Evolutionary conservation across 495 filamentous ascomycete genomes (phyloP).

Genomic region (Evansstolkia leycettana): DNA sequence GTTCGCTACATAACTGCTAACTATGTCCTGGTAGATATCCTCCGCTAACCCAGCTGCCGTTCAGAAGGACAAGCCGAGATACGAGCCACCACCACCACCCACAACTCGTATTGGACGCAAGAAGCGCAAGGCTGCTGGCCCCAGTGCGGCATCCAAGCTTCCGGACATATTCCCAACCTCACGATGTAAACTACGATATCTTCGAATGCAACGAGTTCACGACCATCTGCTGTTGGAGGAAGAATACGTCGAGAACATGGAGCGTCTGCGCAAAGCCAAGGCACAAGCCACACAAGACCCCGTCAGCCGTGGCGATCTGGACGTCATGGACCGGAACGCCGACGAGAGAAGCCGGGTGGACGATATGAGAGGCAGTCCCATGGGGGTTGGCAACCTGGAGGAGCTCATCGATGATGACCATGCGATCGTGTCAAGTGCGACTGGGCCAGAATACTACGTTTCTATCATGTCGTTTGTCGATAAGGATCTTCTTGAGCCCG

Average conservation of each 20-base stretch:
- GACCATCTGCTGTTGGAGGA: conserved; percentile 95
- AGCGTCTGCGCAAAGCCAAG: conserved; percentile 84
- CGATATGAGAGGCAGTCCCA: conserved; percentile 96
- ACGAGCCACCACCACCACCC: conserved; percentile 92
- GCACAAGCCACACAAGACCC: conserved; percentile 57
- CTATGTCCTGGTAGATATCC: conserved; percentile 4
- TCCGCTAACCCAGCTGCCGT: conserved; percentile 9
- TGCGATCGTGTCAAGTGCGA: conserved; percentile 94
- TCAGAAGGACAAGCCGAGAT: conserved; percentile 98
- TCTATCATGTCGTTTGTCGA: conserved; percentile 99
- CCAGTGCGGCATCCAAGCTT: conserved; percentile 87
- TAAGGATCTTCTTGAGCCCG: conserved; percentile 95
- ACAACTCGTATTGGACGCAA: conserved; percentile 96
- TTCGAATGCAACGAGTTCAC: conserved; percentile 97
- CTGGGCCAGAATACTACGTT: conserved; percentile 97
- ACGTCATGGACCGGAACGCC: conserved; percentile 59
- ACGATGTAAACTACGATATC: conserved; percentile 89
- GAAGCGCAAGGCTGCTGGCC: conserved; percentile 88
- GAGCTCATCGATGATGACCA: conserved; percentile 99
- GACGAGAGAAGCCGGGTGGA: conserved; percentile 94
- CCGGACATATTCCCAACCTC: conserved; percentile 89
- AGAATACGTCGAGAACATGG: conserved; percentile 98
- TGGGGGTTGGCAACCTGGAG: conserved; percentile 96
- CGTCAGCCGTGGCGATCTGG: conserved; percentile 27
- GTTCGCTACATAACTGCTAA: conserved; percentile 34